These are phyloP conservation scores for Piper betle DNA, from an alignment of 164 flowering plant species.

Conservation along the genomic window DNA sequence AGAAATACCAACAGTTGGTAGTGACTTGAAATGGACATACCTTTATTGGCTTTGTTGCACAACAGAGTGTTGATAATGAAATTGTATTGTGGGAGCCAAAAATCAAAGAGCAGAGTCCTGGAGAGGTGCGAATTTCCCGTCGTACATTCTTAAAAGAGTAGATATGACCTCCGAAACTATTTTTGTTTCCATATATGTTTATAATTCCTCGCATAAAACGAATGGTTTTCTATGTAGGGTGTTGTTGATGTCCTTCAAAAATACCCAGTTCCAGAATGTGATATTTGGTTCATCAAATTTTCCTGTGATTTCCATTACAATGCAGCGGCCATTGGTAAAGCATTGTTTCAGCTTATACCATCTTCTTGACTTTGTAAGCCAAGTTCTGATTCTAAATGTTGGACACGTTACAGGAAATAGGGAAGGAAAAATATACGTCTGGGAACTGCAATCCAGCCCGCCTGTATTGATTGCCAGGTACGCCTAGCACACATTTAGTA, in stretches of 20 bases:
- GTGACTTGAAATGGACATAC: background rate
- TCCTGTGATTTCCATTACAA: constrained; percentile 89
- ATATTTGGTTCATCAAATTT: constrained; percentile 98
- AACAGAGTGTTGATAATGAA: constrained; percentile 95
- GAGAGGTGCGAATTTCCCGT: constrained; percentile 42
- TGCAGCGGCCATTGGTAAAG: constrained; percentile 71
- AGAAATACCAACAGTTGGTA: background rate
- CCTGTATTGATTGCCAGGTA: constrained; percentile 79
- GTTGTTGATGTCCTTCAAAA: constrained; percentile 82
- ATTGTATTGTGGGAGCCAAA: constrained; percentile 93
- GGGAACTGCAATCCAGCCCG: constrained; percentile 93
- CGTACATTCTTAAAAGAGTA: background rate
- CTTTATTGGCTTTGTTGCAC: constrained; percentile 2
- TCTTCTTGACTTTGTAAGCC: background rate
- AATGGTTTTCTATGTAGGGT: constrained; percentile 29
- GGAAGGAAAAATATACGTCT: constrained; percentile 91
- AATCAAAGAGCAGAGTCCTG: constrained; percentile 82
- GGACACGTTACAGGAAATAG: constrained; percentile 51
- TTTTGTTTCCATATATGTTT: too few relatives aligned
- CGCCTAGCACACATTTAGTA: constrained; percentile 1
- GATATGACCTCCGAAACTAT: background rate
- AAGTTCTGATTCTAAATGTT: background rate
- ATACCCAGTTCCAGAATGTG: constrained; percentile 96
- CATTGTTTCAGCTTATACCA: background rate
- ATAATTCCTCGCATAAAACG: too few relatives aligned